These are phyloP conservation scores for Raffaelea albimanens DNA, from an alignment of 2,329 filamentous ascomycete species.

Conservation along the genomic window DNA sequence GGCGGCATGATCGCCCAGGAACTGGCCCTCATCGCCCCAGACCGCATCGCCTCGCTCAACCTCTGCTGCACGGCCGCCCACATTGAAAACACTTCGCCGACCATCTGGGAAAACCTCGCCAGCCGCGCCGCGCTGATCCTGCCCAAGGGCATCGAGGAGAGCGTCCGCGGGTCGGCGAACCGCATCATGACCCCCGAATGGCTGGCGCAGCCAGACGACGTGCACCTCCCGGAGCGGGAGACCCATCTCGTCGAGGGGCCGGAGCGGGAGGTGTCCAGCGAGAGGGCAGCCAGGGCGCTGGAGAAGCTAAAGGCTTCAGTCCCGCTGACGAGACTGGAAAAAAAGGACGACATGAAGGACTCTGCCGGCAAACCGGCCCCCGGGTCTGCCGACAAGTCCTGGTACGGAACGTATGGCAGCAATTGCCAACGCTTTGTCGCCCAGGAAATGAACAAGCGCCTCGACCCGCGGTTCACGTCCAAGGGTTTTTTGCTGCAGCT, in stretches of 20 bases:
- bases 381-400: background rate
- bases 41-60: slow-evolving; percentile 44
- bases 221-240: slow-evolving; percentile 29
- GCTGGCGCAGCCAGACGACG: slow-evolving; percentile 52
- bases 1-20: slow-evolving; percentile 92
- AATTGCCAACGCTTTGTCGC: slow-evolving; percentile 80
- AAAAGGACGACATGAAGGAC: background rate
- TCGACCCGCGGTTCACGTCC: slow-evolving; percentile 51
- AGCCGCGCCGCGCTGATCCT: slow-evolving; percentile 48
- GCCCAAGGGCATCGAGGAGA: slow-evolving; percentile 60
- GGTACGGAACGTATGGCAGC: slow-evolving; percentile 44
- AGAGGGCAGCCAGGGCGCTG: background rate
- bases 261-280: background rate
- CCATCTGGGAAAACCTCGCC: slow-evolving; percentile 51
- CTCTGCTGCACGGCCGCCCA: slow-evolving; percentile 53
- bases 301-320: too few relatives aligned
- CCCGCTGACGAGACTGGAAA: too few relatives aligned
- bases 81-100: slow-evolving; percentile 52
- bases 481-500: slow-evolving; percentile 68
- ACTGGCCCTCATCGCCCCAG: slow-evolving; percentile 46
- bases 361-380: background rate
- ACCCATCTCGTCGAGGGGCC: slow-evolving; percentile 14
- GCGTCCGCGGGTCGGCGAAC: slow-evolving; percentile 53
- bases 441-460: slow-evolving; percentile 64
- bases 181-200: slow-evolving; percentile 59